Base-by-base conservation (phyloP, 2,329 filamentous ascomycete species). In the Piedraia hortae region DNA sequence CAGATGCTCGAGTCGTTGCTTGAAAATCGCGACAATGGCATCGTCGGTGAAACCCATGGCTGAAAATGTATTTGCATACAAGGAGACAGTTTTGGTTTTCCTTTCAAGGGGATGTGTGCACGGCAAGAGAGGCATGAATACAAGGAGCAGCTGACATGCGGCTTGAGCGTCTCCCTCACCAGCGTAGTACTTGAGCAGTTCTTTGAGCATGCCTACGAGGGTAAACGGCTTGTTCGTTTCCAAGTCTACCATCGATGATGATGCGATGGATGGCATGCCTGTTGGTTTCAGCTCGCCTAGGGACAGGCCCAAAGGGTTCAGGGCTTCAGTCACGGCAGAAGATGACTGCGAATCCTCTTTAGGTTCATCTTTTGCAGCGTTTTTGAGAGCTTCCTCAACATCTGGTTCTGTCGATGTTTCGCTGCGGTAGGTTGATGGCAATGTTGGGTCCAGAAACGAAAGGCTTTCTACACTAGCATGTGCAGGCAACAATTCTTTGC, bases 91-190 rank as follows among this genome's bases (percentile, higher is more conserved):
- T 5, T 37, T 30, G 17, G 47, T 34, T 15, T 43, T 29, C 10
- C 36, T 34, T 13, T 32, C 12, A 4, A 43, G 36, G 14, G 39
- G 32, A 16, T 47, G 42, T 6, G 45, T 48, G 24, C 42, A 43
- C 11, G 51, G 44, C 14, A 56, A 37, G 27, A 56, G 36, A 15
- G 54, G 46, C 12, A 44, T 36, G 4, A 57, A 28, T 9, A 56
- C 42, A 4, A 55, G 39, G 7, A 58, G 32, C 3, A 59, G 38
- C 14, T 50, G 38, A 1, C 52, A 44, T 2, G 51, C 43, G 18
- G 52, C 48, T 31, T 59, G 55, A 5, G 47, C 47, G 24, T 54
- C 48, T 8, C 45, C 42, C 19, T 47, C 35, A 1, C 36, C 40
- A 6, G 31, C 32, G 10, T 49, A 46, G 26, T 46, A 50, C 7